phyloP scores from a whole-genome alignment of 2,329 filamentous ascomycete species.

The Hymenoscyphus infarciens region DNA sequence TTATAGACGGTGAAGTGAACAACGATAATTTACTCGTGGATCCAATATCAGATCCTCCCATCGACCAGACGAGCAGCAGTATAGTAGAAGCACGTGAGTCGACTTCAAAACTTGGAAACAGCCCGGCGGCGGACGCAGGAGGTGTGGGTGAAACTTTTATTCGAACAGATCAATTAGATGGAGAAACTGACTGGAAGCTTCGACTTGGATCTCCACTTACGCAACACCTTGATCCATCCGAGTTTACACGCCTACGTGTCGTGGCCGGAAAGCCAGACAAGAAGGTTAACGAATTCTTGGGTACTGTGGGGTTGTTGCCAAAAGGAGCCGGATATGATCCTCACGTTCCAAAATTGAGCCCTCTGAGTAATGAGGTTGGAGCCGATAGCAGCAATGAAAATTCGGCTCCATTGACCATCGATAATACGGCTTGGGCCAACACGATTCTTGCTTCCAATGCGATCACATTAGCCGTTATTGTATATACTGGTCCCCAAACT shows the following conservation, averaged over 20 bases:
- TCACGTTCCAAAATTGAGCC: conserved; percentile 34
- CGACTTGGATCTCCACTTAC: conserved; percentile 82
- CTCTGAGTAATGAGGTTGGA: conserved; percentile 29
- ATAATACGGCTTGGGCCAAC: conserved; percentile 98
- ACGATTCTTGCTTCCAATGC: conserved; percentile 94
- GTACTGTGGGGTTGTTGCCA: conserved; percentile 74
- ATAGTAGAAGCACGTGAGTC: conserved; percentile 25
- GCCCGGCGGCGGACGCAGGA: conserved; percentile 30
- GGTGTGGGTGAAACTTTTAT: conserved; percentile 83
- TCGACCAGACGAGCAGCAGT: conserved; percentile 25
- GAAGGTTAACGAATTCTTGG: conserved; percentile 91
- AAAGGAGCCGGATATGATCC: conserved; percentile 49
- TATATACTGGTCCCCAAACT: conserved; percentile 94
- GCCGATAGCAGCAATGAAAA: conserved; percentile 36
- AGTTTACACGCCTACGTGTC: conserved; percentile 67
- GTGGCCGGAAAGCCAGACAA: conserved; percentile 87
- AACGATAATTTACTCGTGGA: conserved; percentile 30
- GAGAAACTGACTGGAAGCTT: conserved; percentile 98
- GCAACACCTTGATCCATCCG: conserved; percentile 68
- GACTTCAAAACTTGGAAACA: conserved; percentile 28
- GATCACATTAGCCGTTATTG: conserved; percentile 79
- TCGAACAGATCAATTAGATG: conserved; percentile 92
- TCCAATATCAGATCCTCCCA: conserved; percentile 31
- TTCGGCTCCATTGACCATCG: conserved; percentile 77
- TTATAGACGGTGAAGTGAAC: conserved; percentile 12